Conservation (phyloP, 192 early-diverging fungal genomes). For the Linnemannia hyalina region DNA sequence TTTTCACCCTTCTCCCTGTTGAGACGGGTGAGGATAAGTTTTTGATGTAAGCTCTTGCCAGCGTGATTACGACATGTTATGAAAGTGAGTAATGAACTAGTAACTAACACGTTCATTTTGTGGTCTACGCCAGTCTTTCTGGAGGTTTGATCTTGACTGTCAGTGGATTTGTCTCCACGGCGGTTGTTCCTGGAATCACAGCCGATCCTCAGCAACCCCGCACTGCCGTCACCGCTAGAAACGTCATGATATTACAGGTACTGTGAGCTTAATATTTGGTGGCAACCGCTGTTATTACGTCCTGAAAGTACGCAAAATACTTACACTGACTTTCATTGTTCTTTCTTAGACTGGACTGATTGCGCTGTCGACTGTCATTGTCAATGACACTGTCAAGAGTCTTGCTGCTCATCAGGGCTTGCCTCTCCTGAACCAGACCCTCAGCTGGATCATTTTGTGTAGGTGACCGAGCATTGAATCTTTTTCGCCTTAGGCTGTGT, state of each 20-base stretch:
- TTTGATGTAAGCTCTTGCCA: slow-evolving; percentile 67
- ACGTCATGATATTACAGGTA: slow-evolving; percentile 50
- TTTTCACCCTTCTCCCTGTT: slow-evolving; percentile 91
- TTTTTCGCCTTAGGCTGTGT: neutral
- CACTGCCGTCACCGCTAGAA: slow-evolving; percentile 20
- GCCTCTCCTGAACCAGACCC: slow-evolving; percentile 75
- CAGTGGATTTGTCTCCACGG: slow-evolving; percentile 32
- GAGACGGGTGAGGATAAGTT: slow-evolving; percentile 82
- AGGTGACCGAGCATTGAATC: slow-evolving; percentile 22
- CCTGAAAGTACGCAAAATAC: neutral
- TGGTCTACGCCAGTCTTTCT: slow-evolving; percentile 35
- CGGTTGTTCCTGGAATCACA: slow-evolving; percentile 24
- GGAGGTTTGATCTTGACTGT: slow-evolving; percentile 59
- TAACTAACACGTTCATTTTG: neutral
- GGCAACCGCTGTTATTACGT: neutral
- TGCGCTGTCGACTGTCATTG: slow-evolving; percentile 67
- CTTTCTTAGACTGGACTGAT: slow-evolving; percentile 62
- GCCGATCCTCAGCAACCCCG: slow-evolving; percentile 16
- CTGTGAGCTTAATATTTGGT: too few relatives aligned
- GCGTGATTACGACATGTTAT: neutral
- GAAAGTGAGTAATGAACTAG: too few relatives aligned
- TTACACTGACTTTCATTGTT: neutral
- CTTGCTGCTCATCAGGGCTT: slow-evolving; percentile 72
- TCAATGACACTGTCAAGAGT: slow-evolving; percentile 72
- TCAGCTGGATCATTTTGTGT: slow-evolving; percentile 78